Percentiles rank a stretch among this genome's conserved stretches.
phyloP scores from a whole-genome alignment of 352 stramenopile species.

The Globisporangium recalcitrans region DNA sequence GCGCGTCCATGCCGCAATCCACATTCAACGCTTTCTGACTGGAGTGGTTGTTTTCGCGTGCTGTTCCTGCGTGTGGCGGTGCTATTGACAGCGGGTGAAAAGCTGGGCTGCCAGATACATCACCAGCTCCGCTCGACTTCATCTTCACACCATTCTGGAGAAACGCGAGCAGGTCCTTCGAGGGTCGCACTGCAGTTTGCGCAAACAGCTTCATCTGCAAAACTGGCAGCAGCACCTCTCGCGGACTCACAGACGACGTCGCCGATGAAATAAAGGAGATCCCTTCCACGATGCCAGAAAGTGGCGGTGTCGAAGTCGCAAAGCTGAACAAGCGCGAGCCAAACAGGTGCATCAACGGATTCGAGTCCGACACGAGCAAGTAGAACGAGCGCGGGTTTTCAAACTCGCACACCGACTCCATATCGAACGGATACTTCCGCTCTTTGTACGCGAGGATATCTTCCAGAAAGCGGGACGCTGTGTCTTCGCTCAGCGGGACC shows the following conservation, averaged over 20 bases:
- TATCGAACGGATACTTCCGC: conserved; percentile 70
- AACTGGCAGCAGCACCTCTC: conserved; percentile 36
- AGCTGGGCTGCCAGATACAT: conserved; percentile 10
- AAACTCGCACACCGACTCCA: conserved; percentile 67
- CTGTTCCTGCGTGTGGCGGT: not conserved
- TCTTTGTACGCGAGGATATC: conserved; percentile 73
- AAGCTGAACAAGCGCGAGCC: conserved; percentile 70
- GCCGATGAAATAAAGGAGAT: conserved; percentile 56
- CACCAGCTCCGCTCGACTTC: not conserved
- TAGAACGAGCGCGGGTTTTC: conserved; percentile 74
- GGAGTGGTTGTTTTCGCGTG: not conserved
- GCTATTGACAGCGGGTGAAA: conserved; percentile 8
- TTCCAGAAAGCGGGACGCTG: conserved; percentile 60
- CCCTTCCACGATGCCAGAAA: conserved; percentile 33
- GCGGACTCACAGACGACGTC: conserved; percentile 26
- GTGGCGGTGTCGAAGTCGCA: conserved; percentile 42
- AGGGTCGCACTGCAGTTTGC: conserved; percentile 30
- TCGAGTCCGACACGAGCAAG: conserved; percentile 68
- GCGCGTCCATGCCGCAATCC: conserved; percentile 18
- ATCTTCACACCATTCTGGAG: conserved; percentile 26
- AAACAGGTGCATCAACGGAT: conserved; percentile 73
- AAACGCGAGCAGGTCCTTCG: conserved; percentile 41
- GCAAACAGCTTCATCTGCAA: conserved; percentile 44
- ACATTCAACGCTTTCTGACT: not conserved
- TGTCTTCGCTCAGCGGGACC: conserved; percentile 41